These are phyloP conservation scores for Globisporangium middletonii DNA, from an alignment of 352 stramenopile species.

Conservation along the genomic window DNA sequence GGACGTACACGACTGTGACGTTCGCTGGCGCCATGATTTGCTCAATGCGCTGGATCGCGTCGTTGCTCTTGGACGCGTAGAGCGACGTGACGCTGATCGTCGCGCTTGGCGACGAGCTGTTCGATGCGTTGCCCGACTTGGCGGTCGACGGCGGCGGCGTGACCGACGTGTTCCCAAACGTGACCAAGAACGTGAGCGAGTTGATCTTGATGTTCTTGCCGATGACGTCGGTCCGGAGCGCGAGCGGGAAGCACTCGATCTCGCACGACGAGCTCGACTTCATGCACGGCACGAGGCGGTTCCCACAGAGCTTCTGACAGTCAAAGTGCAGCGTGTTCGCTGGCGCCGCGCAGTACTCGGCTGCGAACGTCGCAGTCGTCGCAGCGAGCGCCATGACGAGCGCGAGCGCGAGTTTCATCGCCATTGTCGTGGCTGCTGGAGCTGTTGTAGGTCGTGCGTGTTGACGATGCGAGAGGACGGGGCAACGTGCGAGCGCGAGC, in stretches of 20 bases:
- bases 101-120: not conserved
- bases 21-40: not conserved
- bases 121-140: not conserved
- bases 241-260: slow-evolving; percentile 2
- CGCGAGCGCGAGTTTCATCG: not conserved
- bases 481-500: too few relatives aligned
- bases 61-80: not conserved
- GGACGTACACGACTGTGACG: slow-evolving; percentile 1
- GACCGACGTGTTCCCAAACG: not conserved
- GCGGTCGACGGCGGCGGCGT: not conserved
- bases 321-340: not conserved
- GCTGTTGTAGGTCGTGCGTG: not conserved
- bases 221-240: not conserved
- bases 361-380: not conserved
- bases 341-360: not conserved
- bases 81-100: not conserved
- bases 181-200: not conserved
- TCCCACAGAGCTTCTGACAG: not conserved
- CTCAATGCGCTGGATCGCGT: not conserved
- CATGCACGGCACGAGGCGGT: not conserved
- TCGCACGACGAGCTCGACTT: not conserved
- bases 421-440: not conserved
- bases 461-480: too few relatives aligned
- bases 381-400: not conserved
- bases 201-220: not conserved